These are phyloP conservation scores for Pythium sp. DNA, from an alignment of 352 stramenopile genomes.

Conservation along the genomic window DNA sequence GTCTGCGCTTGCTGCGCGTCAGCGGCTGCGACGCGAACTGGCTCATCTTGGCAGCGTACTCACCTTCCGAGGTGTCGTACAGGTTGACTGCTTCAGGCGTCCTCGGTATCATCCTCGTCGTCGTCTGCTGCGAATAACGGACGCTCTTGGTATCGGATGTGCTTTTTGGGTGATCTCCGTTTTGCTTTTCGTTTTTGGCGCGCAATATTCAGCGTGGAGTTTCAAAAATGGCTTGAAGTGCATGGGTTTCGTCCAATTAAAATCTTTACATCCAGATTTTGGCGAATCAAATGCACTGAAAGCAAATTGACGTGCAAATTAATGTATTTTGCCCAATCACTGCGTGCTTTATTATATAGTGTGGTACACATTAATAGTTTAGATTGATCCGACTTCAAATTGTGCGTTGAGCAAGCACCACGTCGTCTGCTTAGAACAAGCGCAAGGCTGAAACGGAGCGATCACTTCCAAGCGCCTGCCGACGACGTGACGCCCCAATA, in stretches of 20 bases:
- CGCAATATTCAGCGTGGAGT: background rate
- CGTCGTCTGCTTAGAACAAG: background rate
- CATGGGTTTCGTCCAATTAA: background rate
- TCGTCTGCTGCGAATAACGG: background rate
- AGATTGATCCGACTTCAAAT: conserved; percentile 1
- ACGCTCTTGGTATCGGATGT: background rate
- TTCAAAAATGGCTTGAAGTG: conserved; percentile 6
- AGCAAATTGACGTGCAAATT: background rate
- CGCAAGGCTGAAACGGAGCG: background rate
- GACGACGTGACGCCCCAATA: too few relatives aligned
- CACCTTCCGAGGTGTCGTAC: conserved; percentile 17
- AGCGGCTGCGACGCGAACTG: conserved; percentile 19
- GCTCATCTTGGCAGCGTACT: conserved; percentile 11
- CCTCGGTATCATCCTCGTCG: background rate
- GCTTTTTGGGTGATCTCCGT: conserved; percentile 4
- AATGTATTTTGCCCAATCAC: background rate
- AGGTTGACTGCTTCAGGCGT: conserved; percentile 9
- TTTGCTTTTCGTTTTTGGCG: conserved; percentile 15
- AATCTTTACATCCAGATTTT: background rate
- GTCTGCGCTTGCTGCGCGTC: conserved; percentile 12
- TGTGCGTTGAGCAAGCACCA: background rate
- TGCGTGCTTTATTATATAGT: background rate
- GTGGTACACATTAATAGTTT: background rate
- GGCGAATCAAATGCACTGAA: background rate
- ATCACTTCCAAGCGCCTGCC: background rate